A percentile compares a stretch with the other conserved stretches of the same genome.
These are phyloP conservation scores for Brassica incana DNA, from an alignment of 345 rosid genomes.

Conservation along the genomic window DNA sequence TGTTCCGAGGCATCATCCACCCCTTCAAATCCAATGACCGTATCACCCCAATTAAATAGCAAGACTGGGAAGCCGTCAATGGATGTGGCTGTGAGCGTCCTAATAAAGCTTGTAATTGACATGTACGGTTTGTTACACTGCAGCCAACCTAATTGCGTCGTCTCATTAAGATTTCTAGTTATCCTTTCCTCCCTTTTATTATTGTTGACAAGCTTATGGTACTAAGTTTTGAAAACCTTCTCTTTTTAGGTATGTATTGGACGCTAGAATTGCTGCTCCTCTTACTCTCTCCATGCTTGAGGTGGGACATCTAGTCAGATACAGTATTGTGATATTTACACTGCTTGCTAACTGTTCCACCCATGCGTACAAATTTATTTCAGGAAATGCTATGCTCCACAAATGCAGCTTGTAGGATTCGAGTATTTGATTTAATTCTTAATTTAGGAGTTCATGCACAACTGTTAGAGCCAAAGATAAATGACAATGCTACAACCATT, in stretches of 20 bases:
- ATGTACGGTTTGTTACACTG: slow-evolving; percentile 55
- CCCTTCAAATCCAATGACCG: slow-evolving; percentile 59
- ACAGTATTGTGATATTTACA: slow-evolving; percentile 13
- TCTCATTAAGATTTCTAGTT: slow-evolving; percentile 17
- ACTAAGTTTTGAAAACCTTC: slow-evolving; percentile 24
- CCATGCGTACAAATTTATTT: slow-evolving; percentile 28
- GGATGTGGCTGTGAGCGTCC: slow-evolving; percentile 98
- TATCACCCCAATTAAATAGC: slow-evolving; percentile 76
- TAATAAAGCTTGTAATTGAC: slow-evolving; percentile 93
- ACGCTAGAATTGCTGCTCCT: slow-evolving; percentile 96
- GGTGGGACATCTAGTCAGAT: slow-evolving; percentile 50
- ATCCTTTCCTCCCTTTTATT: slow-evolving; percentile 10
- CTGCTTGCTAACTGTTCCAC: slow-evolving; percentile 34
- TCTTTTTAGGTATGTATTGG: slow-evolving; percentile 85
- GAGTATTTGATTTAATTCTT: slow-evolving; percentile 93
- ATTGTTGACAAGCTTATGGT: slow-evolving; percentile 21
- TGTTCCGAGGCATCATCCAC: slow-evolving; percentile 74
- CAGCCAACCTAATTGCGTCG: slow-evolving; percentile 10
- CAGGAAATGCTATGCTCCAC: slow-evolving; percentile 97
- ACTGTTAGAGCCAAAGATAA: slow-evolving; percentile 76
- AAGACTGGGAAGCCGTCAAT: slow-evolving; percentile 82
- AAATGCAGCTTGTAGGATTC: slow-evolving; percentile 69
- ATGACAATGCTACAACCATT: slow-evolving; percentile 68
- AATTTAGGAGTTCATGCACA: slow-evolving; percentile 99
- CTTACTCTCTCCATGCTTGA: slow-evolving; percentile 93